These are phyloP conservation scores for Calonectria naviculata DNA, from an alignment of 2,329 filamentous ascomycete species.

Conservation along the genomic window DNA sequence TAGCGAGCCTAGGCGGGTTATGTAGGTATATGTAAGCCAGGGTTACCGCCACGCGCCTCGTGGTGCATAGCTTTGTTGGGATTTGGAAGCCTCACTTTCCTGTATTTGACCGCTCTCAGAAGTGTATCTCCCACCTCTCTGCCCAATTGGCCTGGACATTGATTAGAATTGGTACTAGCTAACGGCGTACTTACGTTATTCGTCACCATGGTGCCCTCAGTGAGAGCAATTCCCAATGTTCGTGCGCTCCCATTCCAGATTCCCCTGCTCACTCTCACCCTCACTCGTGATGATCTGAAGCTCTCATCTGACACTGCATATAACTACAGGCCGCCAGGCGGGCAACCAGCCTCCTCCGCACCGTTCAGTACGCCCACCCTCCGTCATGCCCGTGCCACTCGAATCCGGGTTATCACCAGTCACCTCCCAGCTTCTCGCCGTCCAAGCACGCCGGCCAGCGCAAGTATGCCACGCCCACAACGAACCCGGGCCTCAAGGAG, in stretches of 20 bases:
- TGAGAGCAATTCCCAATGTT: slow-evolving; percentile 50
- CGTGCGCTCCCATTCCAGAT: slow-evolving; percentile 13
- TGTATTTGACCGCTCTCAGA: neutral
- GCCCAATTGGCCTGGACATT: neutral
- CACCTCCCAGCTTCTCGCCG: slow-evolving; percentile 66
- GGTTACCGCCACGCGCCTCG: neutral
- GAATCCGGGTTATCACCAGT: slow-evolving; percentile 83
- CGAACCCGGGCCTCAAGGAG: slow-evolving; percentile 77
- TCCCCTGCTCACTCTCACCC: neutral
- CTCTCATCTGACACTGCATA: neutral
- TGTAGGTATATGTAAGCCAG: slow-evolving; percentile 16
- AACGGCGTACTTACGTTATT: neutral
- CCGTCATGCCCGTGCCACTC: slow-evolving; percentile 93
- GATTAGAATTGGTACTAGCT: neutral
- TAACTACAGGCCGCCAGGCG: slow-evolving; percentile 65
- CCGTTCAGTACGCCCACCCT: slow-evolving; percentile 91
- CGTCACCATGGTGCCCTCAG: slow-evolving; percentile 40
- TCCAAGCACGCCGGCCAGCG: slow-evolving; percentile 53
- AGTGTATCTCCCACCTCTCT: neutral
- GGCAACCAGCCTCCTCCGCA: slow-evolving; percentile 80
- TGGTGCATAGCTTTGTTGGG: neutral
- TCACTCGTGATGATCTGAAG: neutral
- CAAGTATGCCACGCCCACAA: slow-evolving; percentile 78
- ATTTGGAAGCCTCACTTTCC: neutral
- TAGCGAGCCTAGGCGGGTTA: neutral